Base-by-base conservation (phyloP, 176 grass and related monocot genomes). In the Oropetium thomaeum region DNA sequence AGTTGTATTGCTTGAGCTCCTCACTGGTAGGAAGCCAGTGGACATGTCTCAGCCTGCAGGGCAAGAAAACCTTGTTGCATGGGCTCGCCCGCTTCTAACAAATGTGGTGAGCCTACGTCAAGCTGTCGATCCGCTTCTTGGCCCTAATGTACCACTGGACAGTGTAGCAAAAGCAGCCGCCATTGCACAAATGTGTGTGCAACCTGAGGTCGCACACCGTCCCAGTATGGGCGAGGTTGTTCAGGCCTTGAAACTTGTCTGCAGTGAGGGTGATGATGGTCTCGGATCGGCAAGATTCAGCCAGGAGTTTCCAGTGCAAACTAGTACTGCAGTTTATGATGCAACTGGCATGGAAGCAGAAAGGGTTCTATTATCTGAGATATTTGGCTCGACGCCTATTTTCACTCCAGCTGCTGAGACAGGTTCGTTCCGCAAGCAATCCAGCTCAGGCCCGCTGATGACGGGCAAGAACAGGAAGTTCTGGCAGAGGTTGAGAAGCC, bases 151-250 rank as follows among this genome's bases (percentile, higher is more conserved):
- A 13, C 69, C 82, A 28, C 77, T 92, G 27, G 96, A 99, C 80
- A 90, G 62, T 58, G 84, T 87, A 47, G 92, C 92, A 58, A 99
- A 99, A 79, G 96, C 88, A 33, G 92, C 89, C 14, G 92, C 96
- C 5, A 95, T 99, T 5, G 96, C 96, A 43, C 95, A 89, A 30
- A 99, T 99, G 96, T 99, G 96, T 13, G 89, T 99, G 41, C 96
- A 99, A 43, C 89, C 96, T 60, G 96, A 99, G 72, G 96, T 99
- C 43, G 77, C 92, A 0, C 91, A 99, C 71, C 87, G 96, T 30
- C 96, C 96, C n/a, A 88, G 84, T 70, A 99, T 99, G 96, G 83
- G 96, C 23, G 96, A 99, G 83, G 91, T 99, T 43, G 96, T 90
- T 59, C 96, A 99, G 83, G 96, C 96, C 63, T 79, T 99, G 70